These are phyloP conservation scores for Teunomyces atbi DNA, from an alignment of 805 yeast species.

Conservation along the genomic window DNA sequence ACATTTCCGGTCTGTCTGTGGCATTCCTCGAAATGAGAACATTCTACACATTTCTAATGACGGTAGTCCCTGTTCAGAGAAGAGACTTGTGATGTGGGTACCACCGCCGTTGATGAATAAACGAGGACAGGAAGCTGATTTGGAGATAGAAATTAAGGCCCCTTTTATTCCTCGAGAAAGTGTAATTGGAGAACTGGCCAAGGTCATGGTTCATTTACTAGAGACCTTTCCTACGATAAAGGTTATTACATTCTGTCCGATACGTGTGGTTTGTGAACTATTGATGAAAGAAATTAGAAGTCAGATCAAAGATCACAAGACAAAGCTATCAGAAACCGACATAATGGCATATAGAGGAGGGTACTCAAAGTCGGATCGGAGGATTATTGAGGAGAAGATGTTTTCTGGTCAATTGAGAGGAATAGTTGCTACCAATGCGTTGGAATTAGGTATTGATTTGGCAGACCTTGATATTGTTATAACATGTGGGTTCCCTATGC, in stretches of 20 bases:
- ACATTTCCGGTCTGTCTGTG: constrained; percentile 76
- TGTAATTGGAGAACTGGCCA: constrained; percentile 75
- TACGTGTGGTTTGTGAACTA: constrained; percentile 81
- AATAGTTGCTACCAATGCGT: constrained; percentile 90
- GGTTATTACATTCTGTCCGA: constrained; percentile 87
- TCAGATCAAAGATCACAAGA: constrained; percentile 32
- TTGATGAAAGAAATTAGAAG: constrained; percentile 78
- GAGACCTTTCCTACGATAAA: constrained; percentile 54
- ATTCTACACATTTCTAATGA: constrained; percentile 66
- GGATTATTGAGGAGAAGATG: constrained; percentile 87
- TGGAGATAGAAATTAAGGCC: constrained; percentile 1
- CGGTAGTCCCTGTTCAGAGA: constrained; percentile 86
- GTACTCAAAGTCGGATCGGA: constrained; percentile 79
- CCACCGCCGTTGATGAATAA: constrained; percentile 67
- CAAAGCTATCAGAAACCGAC: constrained; percentile 47
- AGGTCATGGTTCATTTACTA: constrained; percentile 64
- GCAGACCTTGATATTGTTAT: constrained; percentile 90
- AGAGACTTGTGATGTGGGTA: constrained; percentile 77
- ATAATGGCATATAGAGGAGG: constrained; percentile 97
- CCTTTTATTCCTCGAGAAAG: constrained; percentile 51
- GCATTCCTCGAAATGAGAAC: constrained; percentile 45
- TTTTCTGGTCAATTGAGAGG: constrained; percentile 83
- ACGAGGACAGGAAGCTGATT: constrained; percentile 33
- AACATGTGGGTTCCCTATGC: constrained; percentile 88
- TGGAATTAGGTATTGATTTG: constrained; percentile 93